These are phyloP conservation scores for Tulasnella sp. DNA, from an alignment of 768 basidiomycete genomes.

Conservation along the genomic window DNA sequence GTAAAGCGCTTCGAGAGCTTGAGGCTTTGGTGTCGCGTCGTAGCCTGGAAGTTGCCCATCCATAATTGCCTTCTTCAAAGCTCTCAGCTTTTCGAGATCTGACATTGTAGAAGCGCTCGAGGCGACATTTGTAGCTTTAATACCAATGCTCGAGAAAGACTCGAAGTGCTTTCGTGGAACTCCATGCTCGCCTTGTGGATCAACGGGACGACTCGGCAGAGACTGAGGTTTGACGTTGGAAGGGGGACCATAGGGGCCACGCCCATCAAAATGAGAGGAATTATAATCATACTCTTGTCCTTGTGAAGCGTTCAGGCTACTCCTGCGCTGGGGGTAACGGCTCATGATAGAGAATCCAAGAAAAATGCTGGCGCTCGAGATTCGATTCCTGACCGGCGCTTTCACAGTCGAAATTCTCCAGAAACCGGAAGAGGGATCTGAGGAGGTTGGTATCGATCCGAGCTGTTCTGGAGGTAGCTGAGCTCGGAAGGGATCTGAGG, in stretches of 20 bases:
- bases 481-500: neutral
- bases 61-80: slow-evolving; percentile 8
- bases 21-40: neutral
- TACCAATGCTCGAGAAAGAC: neutral
- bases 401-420: neutral
- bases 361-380: neutral
- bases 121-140: neutral
- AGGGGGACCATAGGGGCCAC: neutral
- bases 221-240: neutral
- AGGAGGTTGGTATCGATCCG: neutral
- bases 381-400: neutral
- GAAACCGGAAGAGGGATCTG: neutral
- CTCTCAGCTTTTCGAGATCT: slow-evolving; percentile 8
- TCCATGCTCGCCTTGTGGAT: neutral
- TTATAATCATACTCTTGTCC: neutral
- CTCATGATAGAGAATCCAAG: neutral
- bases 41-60: slow-evolving; percentile 2
- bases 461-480: neutral
- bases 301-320: neutral
- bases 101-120: neutral
- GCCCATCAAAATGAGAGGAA: neutral
- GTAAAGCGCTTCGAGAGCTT: slow-evolving; percentile 10
- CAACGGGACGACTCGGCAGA: neutral
- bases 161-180: neutral
- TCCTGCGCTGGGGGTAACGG: neutral